Base-by-base conservation (phyloP, 1,284 basidiomycete species). In the Fomes fomentarius region DNA sequence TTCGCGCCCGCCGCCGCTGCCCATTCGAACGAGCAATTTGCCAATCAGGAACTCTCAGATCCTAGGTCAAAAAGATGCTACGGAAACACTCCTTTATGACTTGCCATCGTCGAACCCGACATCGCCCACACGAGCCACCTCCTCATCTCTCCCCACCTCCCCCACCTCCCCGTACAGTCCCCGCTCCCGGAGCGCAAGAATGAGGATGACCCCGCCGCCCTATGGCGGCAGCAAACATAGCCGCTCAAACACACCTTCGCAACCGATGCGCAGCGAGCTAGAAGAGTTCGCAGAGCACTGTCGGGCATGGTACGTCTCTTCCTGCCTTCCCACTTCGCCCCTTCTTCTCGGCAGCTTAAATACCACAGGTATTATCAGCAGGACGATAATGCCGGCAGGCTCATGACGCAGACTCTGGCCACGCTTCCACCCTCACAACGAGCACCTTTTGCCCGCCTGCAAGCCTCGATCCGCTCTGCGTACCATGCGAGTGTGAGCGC, bases 361-460 rank as follows among this genome's bases (percentile, higher is more conserved):
- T 40, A 52, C 51, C 44, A 40, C 61, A 91, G 89, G 89, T 91
- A 90, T 69, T 91, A 84, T 69, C 74, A 83, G 57, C 89, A 91
- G 69, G 85, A 91, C 65, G 85, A 90, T 64, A 77, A 82, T 60
- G 80, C 89, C 25, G 86, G 89, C 26, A 82, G 82, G 47, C 72
- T 77, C 52, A 90, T 92, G 85, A 87, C 88, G n/a, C 84, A 90
- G 62, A 89, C 82, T 5, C 74, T 92, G 47, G 77, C 87, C 38
- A 86, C 82, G 34, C 77, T 91, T n/a, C 83, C 84, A n/a, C 80
- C 88, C 8, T 84, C 86, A 1, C 87, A 92, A 60, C 82, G 87
- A 48, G 88, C 89, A 17, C 84, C 89, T 1, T 92, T 85, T 66
- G 83, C 87, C 28, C 82, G 87, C 56, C 70, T 91, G 40, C 89